Base-by-base conservation (phyloP, 1,284 basidiomycete genomes). In the Papiliotrema terrestris region DNA sequence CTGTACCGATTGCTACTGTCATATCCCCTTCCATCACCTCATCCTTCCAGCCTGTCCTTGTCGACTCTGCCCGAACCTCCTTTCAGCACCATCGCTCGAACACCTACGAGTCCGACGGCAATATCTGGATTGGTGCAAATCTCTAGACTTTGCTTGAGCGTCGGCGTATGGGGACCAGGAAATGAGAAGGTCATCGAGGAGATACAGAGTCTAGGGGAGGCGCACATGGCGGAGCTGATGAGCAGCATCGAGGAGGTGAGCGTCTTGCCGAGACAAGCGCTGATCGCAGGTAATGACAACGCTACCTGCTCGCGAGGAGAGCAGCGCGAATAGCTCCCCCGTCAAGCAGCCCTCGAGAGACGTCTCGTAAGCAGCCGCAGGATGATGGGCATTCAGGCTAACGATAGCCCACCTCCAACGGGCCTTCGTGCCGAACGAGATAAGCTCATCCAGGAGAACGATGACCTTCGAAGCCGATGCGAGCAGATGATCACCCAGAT, bases 111-210 rank as follows among this genome's bases (percentile, higher is more conserved):
- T 9, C 22, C 59, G 4, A 69, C 72, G 41, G 69, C 67, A 5
- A 25, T 55, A 2, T 42, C 56, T 9, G 71, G 70, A 2, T 60
- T 75, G 9, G 19, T 68, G 2, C 69, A 69, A 52, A 60, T 75
- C 20, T 69, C 63, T 38, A 56, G 72, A 6, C 39, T 75, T 44
- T 73, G 71, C 41, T 56, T 75, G 5, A 66, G 64, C 19, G 61
- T 68, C 2, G 65, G 63, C 0, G 71, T 73, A 11, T 69, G 71
- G 68, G 71, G 63, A 4, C 66, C 68, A 0, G 68, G 69, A 6
- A 77, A 76, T 54, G 74, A 73, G 58, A 65, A 64, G 37, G 66
- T 77, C 50, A 76, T 77, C 43, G 58, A 49, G 17, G 70, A 68
- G 59, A 76, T 77, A 17, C 71, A 74, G 54, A 59, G 63, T 19